Base-by-base conservation (phyloP, 768 basidiomycete species). In the Boletus coccyginus region DNA sequence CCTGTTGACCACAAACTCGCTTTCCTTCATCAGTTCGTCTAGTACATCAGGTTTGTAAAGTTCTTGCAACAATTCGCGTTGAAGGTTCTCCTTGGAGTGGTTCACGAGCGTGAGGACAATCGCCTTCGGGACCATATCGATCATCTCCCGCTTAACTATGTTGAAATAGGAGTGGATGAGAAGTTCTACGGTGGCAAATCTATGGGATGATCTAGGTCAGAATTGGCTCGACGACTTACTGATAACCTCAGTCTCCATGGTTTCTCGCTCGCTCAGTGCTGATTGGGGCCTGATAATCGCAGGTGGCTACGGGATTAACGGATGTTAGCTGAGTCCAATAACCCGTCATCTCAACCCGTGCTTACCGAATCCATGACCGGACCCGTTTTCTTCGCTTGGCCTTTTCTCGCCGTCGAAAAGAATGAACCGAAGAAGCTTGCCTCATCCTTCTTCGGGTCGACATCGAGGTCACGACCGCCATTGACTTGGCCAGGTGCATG, bases 221-320 rank as follows among this genome's bases (percentile, higher is more conserved):
- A 12, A 29, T 17, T 16, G 38, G 35, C 21, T 29, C 24, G 2
- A n/a, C 5, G 16, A 84, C 92, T 72, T 64, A 96, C 94, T 99
- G 86, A 98, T 98, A 61, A 99, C 94, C 68, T 99, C 97, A 0
- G 96, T 98, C 74, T 99, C 97, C 88, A 98, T 91, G 32, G 88
- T 87, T 78, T 99, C 97, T 51, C 97, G 81, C 61, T 99, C 97
- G 69, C 81, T 97, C 63, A 98, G 75, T 13, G 92, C 91, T 12
- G 87, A 85, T 63, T 96, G 92, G 3, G 97, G 96, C 57, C 90
- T 86, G 68, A 99, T 96, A 46, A 88, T 76, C 0, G 85, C 72
- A 14, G 96, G 95, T 16, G 97, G 96, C 72, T 93, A 74, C 38
- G 10, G 27, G 24, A 33, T 42, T 19, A 6, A 46, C 35, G 10